phyloP scores from a whole-genome alignment of 129 eudicot species.

The Deinandra increscens region DNA sequence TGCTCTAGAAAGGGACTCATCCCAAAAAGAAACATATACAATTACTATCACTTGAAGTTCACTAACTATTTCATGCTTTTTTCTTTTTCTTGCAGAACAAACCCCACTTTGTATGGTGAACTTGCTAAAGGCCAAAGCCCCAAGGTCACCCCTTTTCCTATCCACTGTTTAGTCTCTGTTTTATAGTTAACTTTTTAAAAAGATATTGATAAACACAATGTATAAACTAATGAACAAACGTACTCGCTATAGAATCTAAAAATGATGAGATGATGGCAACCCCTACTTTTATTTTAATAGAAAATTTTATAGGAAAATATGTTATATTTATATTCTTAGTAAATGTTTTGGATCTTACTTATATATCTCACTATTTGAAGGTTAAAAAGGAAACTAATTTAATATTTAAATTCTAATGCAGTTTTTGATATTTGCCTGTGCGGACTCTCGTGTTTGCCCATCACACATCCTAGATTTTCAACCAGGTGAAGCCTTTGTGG shows the following conservation, averaged over 20 bases:
- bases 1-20: constrained; percentile 29
- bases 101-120: constrained; percentile 63
- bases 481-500: constrained; percentile 87
- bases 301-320: not conserved
- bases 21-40: constrained; percentile 6
- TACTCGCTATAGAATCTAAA: too few species aligned
- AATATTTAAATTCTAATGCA: constrained; percentile 30
- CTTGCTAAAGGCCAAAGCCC: constrained; percentile 85
- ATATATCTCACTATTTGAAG: too few species aligned
- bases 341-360: too few species aligned
- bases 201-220: too few species aligned
- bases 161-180: not conserved
- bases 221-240: too few species aligned
- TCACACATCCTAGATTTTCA: constrained; percentile 80
- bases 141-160: constrained; percentile 56
- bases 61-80: not conserved
- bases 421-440: constrained; percentile 88
- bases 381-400: too few species aligned
- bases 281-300: not conserved
- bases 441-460: constrained; percentile 90
- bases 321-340: not conserved
- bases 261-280: too few species aligned
- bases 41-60: constrained; percentile 1
- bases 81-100: constrained; percentile 44
- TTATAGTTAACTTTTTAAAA: too few species aligned